These are phyloP conservation scores for Neurospora hispaniola DNA, from an alignment of 495 filamentous ascomycete genomes.

Conservation along the genomic window DNA sequence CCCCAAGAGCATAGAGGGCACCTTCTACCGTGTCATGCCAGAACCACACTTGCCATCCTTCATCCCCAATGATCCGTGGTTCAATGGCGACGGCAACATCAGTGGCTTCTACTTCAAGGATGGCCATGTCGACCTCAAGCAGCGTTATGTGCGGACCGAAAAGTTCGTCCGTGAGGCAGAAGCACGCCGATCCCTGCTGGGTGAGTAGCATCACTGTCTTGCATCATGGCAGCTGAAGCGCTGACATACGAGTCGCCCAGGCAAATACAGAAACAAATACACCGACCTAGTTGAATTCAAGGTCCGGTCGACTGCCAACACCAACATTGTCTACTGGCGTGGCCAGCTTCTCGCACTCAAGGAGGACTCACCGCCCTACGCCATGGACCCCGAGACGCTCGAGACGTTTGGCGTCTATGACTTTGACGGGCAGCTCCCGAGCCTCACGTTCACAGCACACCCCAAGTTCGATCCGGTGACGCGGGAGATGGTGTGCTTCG, in stretches of 20 bases:
- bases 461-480: slow-evolving; percentile 46
- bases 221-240: neutral
- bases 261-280: slow-evolving; percentile 40
- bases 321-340: slow-evolving; percentile 39
- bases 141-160: slow-evolving; percentile 40
- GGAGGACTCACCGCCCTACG: slow-evolving; percentile 39
- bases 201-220: neutral
- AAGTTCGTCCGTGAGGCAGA: slow-evolving; percentile 31
- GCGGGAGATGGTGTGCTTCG: slow-evolving; percentile 41
- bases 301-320: slow-evolving; percentile 37
- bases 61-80: slow-evolving; percentile 7
- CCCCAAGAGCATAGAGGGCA: slow-evolving; percentile 28
- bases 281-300: slow-evolving; percentile 37
- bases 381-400: slow-evolving; percentile 39
- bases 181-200: slow-evolving; percentile 30
- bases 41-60: slow-evolving; percentile 17
- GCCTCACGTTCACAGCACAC: slow-evolving; percentile 46
- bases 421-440: slow-evolving; percentile 42
- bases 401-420: slow-evolving; percentile 38
- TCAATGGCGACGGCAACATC: slow-evolving; percentile 24
- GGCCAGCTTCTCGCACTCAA: slow-evolving; percentile 39
- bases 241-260: neutral
- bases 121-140: slow-evolving; percentile 35
- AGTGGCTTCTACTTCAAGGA: slow-evolving; percentile 38
- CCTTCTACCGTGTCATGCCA: slow-evolving; percentile 31